A percentile compares a stretch with the other conserved stretches of the same genome.
These are phyloP conservation scores for Rhodamnia argentea DNA, from an alignment of 345 rosid species.

Conservation along the genomic window DNA sequence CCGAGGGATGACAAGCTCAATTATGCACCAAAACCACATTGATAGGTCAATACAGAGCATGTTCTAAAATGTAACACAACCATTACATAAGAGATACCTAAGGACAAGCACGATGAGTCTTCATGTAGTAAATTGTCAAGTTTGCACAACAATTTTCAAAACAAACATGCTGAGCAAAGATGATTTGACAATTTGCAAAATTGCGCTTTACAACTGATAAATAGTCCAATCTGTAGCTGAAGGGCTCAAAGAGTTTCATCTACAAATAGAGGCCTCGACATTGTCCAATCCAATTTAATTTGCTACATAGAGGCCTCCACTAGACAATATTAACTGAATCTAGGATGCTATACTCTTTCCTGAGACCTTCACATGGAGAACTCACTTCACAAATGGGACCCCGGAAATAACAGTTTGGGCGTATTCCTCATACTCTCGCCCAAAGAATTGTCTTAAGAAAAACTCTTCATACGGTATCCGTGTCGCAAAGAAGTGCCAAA, in stretches of 20 bases:
- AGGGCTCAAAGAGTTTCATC: background rate
- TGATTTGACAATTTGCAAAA: background rate
- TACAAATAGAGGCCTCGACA: background rate
- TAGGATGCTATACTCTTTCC: background rate
- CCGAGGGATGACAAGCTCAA: background rate
- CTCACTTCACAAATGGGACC: conserved; percentile 6
- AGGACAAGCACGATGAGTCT: background rate
- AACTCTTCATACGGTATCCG: conserved; percentile 12
- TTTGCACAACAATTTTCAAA: background rate
- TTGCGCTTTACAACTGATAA: background rate
- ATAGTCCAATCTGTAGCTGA: background rate
- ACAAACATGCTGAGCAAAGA: background rate
- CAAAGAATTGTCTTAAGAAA: conserved; percentile 8
- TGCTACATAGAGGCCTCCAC: background rate
- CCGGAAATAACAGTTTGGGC: conserved; percentile 6
- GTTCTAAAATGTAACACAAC: background rate
- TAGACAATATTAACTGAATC: background rate
- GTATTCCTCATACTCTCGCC: conserved; percentile 2
- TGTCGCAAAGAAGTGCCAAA: conserved; percentile 17
- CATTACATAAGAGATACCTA: background rate
- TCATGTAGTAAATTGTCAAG: background rate
- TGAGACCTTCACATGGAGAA: background rate
- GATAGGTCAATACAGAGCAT: background rate
- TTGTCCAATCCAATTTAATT: background rate
- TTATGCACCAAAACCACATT: background rate